A percentile compares a stretch with the other conserved stretches of the same genome.
Conservation (phyloP, 2,329 filamentous ascomycete species). For the Fusarium bulbicola region DNA sequence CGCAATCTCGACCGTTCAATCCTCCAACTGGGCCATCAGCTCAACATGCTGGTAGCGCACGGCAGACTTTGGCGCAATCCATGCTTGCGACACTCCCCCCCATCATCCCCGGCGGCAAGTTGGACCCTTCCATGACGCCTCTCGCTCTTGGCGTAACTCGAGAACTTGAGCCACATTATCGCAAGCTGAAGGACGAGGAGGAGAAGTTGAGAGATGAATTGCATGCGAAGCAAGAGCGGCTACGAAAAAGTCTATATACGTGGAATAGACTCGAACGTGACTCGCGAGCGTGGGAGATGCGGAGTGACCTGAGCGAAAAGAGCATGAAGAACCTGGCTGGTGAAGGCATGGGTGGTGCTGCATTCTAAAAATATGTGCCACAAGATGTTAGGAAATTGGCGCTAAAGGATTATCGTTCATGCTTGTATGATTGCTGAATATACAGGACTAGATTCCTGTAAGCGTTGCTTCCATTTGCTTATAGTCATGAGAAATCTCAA, state of each 20-base stretch:
- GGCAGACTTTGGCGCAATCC: conserved; percentile 61
- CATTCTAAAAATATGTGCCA: conserved; percentile 53
- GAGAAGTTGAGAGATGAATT: conserved; percentile 65
- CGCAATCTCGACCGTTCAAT: conserved; percentile 61
- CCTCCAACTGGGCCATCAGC: conserved; percentile 64
- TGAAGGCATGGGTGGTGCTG: conserved; percentile 63
- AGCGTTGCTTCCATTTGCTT: conserved; percentile 8
- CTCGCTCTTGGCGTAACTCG: conserved; percentile 58
- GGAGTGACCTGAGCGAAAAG: conserved; percentile 65
- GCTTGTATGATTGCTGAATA: neutral
- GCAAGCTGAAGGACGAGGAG: conserved; percentile 65
- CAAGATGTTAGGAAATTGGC: conserved; percentile 1
- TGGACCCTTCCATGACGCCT: conserved; percentile 58
- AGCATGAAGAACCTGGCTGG: conserved; percentile 66
- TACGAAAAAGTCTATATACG: conserved; percentile 60
- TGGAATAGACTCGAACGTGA: conserved; percentile 67
- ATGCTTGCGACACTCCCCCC: conserved; percentile 61
- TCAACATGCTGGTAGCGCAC: conserved; percentile 49
- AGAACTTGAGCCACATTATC: conserved; percentile 64
- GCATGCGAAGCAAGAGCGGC: conserved; percentile 61
- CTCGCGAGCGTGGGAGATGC: conserved; percentile 61
- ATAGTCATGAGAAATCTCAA: neutral
- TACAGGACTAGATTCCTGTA: neutral
- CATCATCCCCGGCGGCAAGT: conserved; percentile 63
- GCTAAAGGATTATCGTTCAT: conserved; percentile 12